Conservation (phyloP, 1,139 yeast species). For the Entelexis sorbosivorans region DNA sequence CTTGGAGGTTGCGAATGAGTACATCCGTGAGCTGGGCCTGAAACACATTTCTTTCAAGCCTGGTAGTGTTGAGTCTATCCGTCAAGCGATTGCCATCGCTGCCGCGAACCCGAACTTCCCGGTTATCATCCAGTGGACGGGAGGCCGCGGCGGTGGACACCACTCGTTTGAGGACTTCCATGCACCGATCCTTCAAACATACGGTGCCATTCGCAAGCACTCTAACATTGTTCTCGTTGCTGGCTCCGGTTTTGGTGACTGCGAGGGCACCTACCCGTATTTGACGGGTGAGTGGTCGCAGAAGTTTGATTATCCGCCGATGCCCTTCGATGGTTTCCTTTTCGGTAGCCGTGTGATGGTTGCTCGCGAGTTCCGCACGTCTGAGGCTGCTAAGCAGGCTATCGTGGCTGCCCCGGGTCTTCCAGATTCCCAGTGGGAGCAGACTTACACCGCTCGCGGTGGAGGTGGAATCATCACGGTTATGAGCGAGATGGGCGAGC, state of each 20-base stretch:
- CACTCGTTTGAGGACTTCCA: constrained; percentile 99
- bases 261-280: constrained; percentile 93
- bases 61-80: constrained; percentile 88
- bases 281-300: constrained; percentile 93
- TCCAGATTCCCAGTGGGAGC: constrained; percentile 80
- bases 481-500: constrained; percentile 98
- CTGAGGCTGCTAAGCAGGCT: constrained; percentile 85
- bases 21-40: constrained; percentile 81
- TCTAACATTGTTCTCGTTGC: constrained; percentile 81
- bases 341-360: constrained; percentile 97
- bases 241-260: constrained; percentile 97
- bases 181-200: constrained; percentile 92
- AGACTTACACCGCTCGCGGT: constrained; percentile 84
- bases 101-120: constrained; percentile 95
- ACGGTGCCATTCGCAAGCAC: constrained; percentile 86
- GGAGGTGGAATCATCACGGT: constrained; percentile 98
- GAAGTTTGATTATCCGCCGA: constrained; percentile 78
- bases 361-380: constrained; percentile 90
- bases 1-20: constrained; percentile 90
- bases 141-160: constrained; percentile 99
- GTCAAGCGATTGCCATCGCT: constrained; percentile 79
- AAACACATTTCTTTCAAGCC: constrained; percentile 95
- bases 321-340: constrained; percentile 97
- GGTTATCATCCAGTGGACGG: constrained; percentile 96
- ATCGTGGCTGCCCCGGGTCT: constrained; percentile 89